A percentile compares a stretch with the other conserved stretches of the same genome.
phyloP scores from a whole-genome alignment of 2,329 filamentous ascomycete species.

The Monosporascus ibericus region DNA sequence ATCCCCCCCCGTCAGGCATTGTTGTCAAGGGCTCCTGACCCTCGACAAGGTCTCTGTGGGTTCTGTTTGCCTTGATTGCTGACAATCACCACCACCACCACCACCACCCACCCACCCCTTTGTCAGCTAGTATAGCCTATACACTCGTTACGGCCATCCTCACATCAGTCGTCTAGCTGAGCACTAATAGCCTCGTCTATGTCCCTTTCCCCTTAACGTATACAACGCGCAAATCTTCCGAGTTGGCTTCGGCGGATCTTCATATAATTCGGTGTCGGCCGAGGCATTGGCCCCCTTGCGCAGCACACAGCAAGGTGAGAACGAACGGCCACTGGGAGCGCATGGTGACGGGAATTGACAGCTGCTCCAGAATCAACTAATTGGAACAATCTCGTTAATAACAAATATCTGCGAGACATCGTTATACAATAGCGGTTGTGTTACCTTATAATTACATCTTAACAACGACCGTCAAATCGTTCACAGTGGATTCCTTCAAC shows the following conservation, averaged over 20 bases:
- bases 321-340: background rate
- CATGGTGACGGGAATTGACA: background rate
- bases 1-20: conserved; percentile 10
- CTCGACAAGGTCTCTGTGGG: background rate
- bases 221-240: background rate
- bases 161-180: background rate
- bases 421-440: background rate
- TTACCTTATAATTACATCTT: background rate
- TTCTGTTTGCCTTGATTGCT: background rate
- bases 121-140: background rate
- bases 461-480: conserved; percentile 1
- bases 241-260: background rate
- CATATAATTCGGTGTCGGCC: background rate
- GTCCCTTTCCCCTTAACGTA: background rate
- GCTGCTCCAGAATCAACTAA: background rate
- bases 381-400: background rate
- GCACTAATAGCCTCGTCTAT: background rate
- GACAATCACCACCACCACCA: background rate
- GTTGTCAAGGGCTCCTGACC: conserved; percentile 2
- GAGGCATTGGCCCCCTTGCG: background rate
- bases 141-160: background rate
- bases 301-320: background rate
- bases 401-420: background rate
- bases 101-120: no score
- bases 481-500: conserved; percentile 13